Conservation (phyloP, 1,139 yeast genomes). For the Blastobotrys aristatus region DNA sequence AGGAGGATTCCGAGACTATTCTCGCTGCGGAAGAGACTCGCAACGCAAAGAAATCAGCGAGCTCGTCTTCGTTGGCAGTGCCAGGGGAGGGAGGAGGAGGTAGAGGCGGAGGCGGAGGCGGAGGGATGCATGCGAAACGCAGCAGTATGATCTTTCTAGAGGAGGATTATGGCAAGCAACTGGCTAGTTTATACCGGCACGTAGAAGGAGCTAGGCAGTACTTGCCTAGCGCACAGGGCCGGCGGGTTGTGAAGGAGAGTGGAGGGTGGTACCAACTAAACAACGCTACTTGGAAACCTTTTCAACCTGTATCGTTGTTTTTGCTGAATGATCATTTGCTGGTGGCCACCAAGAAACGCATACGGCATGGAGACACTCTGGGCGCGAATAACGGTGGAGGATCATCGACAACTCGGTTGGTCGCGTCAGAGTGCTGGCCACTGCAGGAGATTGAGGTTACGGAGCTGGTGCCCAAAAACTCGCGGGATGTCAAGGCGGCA, state of each 20-base stretch:
- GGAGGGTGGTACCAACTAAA: slow-evolving; percentile 86
- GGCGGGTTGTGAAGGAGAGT: slow-evolving; percentile 77
- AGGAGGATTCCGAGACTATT: slow-evolving; percentile 54
- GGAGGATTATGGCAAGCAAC: slow-evolving; percentile 74
- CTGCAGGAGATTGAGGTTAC: slow-evolving; percentile 54
- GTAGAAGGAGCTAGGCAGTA: slow-evolving; percentile 89
- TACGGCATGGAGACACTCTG: slow-evolving; percentile 28
- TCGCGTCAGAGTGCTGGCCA: slow-evolving; percentile 80
- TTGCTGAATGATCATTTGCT: slow-evolving; percentile 72
- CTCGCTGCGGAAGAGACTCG: slow-evolving; percentile 24
- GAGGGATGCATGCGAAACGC: slow-evolving; percentile 40
- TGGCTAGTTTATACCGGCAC: slow-evolving; percentile 66
- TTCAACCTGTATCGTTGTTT: slow-evolving; percentile 71
- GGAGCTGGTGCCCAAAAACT: slow-evolving; percentile 31
- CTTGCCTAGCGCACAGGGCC: slow-evolving; percentile 69
- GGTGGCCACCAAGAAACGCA: slow-evolving; percentile 61
- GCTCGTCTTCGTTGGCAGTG: background rate
- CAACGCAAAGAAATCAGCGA: background rate
- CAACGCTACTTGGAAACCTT: slow-evolving; percentile 79
- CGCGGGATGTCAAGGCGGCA: slow-evolving; percentile 6
- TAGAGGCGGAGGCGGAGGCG: slow-evolving; percentile 1
- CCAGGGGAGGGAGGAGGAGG: background rate
- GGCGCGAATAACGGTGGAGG: slow-evolving; percentile 2
- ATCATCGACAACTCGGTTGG: slow-evolving; percentile 34
- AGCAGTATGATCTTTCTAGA: slow-evolving; percentile 69